phyloP scores from a whole-genome alignment of 805 yeast genomes.

The Myxozyma sirexii region DNA sequence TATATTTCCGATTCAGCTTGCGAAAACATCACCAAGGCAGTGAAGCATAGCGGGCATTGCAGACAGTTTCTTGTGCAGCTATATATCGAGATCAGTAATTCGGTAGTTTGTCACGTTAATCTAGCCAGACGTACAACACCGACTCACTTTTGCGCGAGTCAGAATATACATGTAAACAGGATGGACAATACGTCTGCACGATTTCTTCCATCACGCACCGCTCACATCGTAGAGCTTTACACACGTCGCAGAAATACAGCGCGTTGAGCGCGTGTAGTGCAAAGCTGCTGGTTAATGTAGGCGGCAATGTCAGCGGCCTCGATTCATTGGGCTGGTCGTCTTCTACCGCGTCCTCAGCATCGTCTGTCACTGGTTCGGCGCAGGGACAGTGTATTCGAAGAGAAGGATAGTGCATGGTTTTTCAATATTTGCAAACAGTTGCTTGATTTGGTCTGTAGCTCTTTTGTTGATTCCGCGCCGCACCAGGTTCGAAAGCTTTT shows the following conservation, averaged over 20 bases:
- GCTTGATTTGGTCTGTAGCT: no score
- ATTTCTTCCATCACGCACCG: conserved; percentile 44
- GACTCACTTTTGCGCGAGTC: conserved; percentile 29
- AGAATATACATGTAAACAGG: conserved; percentile 42
- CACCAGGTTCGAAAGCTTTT: background rate
- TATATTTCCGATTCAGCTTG: conserved; percentile 2
- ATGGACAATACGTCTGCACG: conserved; percentile 43
- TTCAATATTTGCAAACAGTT: background rate
- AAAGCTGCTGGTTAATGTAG: conserved; percentile 29
- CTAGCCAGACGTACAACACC: background rate
- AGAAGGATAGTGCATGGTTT: conserved; percentile 12
- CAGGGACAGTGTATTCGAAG: conserved; percentile 34
- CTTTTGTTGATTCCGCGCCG: background rate
- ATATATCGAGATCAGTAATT: background rate
- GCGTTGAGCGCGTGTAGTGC: conserved; percentile 38
- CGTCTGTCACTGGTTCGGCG: conserved; percentile 25
- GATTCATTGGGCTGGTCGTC: background rate
- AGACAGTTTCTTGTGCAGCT: conserved; percentile 44
- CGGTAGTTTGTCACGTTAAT: no score
- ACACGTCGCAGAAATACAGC: conserved; percentile 45
- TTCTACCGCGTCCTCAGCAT: background rate
- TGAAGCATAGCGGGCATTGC: conserved; percentile 42
- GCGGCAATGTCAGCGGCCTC: conserved; percentile 31
- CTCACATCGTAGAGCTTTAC: conserved; percentile 44
- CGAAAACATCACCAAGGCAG: conserved; percentile 27